A percentile compares a stretch with the other conserved stretches of the same genome.
Conservation (phyloP, 2,329 filamentous ascomycete species). For the Pestalotiopsis sp. region DNA sequence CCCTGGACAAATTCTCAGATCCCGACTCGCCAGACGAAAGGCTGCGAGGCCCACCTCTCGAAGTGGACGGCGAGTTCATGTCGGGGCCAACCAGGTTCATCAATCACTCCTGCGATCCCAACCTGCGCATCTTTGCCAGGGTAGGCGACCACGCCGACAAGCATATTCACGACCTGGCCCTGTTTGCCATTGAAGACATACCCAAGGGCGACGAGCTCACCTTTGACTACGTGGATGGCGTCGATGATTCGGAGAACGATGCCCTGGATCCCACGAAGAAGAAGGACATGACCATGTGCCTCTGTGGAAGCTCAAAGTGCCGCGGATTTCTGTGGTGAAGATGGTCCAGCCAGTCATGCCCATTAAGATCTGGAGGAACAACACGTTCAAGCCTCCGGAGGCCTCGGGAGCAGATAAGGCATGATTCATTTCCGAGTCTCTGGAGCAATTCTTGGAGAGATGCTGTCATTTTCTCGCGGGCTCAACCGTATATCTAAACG, state of each 20-base stretch:
- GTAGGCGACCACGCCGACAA: constrained; percentile 77
- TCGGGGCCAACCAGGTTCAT: constrained; percentile 80
- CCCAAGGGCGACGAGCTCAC: constrained; percentile 69
- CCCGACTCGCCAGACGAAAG: constrained; percentile 55
- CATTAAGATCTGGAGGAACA: background rate
- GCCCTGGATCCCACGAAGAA: constrained; percentile 50
- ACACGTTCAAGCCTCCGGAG: background rate
- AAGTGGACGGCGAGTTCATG: constrained; percentile 73
- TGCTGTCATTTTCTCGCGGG: background rate
- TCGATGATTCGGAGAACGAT: constrained; percentile 50
- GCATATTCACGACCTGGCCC: constrained; percentile 73
- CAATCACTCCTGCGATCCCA: constrained; percentile 81
- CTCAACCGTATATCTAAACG: background rate
- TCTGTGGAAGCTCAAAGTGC: constrained; percentile 68
- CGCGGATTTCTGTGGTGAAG: constrained; percentile 68
- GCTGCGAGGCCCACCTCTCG: constrained; percentile 56
- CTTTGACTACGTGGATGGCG: constrained; percentile 77
- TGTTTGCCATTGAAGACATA: constrained; percentile 73
- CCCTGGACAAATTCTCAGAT: constrained; percentile 77
- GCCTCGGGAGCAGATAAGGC: background rate
- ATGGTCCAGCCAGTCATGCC: background rate
- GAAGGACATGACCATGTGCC: constrained; percentile 57
- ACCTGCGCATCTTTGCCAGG: constrained; percentile 77
- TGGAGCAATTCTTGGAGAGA: background rate
- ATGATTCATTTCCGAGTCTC: background rate